Base-by-base conservation (phyloP, 148 eudicot genomes). In the Silene latifolia region DNA sequence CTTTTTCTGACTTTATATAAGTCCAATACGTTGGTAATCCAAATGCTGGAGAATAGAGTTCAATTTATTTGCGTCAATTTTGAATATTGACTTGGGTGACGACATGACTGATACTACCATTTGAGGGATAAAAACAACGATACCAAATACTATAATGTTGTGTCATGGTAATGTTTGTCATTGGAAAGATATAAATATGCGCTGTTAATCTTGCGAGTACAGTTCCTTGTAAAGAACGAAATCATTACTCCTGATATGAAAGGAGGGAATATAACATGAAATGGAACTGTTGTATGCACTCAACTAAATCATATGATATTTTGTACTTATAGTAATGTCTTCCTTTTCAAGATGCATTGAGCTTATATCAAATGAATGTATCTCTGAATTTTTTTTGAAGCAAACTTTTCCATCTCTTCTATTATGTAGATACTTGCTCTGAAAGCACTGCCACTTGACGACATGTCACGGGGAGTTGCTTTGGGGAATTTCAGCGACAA, bases 401-500 rank as follows among this genome's bases (percentile, higher is more conserved):
- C 4, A 3, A 51, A 51, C 56, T 51, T 12, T 3, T 14, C 17
- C 14, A 4, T 3, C 17, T 51, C 56, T 13, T 51, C 3, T 15
- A 3, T 80, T n/a, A 9, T 80, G 78, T 85, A 85, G 88, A 78
- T 74, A 70, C 48, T 71, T 35, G 58, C 78, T 79, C 61, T 71
- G 20, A 72, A 72, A 64, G 51, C 61, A n/a, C 27, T 53, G 27
- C 56, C 75, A 20, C 23, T 39, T 13, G 56, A 51, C 57, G 71
- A 47, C 23, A 14, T 81, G 71, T 12, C 17, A 67, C 25, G 27
- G 53, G 62, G 23, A 46, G 63, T 70, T 73, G 60, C 77, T 19
- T 19, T 29, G 25, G 67, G 69, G 20, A 61, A 69, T 64, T 21
- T 75, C 21, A 35, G 70, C 71, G 44, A 75, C 48, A 35, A 81